Evolutionary conservation across 257 asterid species (phyloP), one percentile per base, ranked within the genome.

Genomic region (Solanum microdontum): DNA sequence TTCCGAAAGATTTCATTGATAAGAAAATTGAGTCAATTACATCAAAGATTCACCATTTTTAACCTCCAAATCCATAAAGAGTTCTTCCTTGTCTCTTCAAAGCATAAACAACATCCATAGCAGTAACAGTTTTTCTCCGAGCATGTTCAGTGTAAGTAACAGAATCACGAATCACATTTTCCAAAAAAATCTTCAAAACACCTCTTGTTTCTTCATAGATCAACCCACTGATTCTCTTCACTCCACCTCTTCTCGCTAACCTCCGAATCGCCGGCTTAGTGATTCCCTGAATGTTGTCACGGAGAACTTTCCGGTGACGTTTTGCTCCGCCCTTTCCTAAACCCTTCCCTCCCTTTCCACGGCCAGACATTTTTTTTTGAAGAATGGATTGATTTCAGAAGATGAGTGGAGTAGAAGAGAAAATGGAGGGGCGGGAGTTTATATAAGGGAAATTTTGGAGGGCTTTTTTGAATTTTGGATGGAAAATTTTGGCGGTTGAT

Each of bases 291-390:
- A 90, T 90, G 88, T 90, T 90, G 11, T 90, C 90, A 0, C 90
- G 70, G 34, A 90, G 90, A 5, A 90, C 90, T 87, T 90, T 90
- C 9, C 90, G 87, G 36, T 88, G 90, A 4, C 92, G 88, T 60
- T 90, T 90, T 0, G 89, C 92, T 33, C 92, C 92, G 1, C 92
- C 90, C 26, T 88, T 88, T 6, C 92, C 92, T 32, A 90, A 17
- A 2, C 92, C 92, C 75, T 90, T 90, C 7, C 92, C 92, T 48
- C 92, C 92, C 89, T 90, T 88, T 3, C 92, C 92, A 19, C 90
- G 89, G 15, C 90, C 92, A 7, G 89, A 88, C 92, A 90, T 90
- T 30, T 36, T n/a, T 13, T 14, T 66, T 13, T 14, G n/a, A 11
- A 17, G 8, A 37, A 75, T n/a, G 2, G 26, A 23, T 75, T 33